Base-by-base conservation (phyloP, 73 alveolate species). In the Stentor roeselii region DNA sequence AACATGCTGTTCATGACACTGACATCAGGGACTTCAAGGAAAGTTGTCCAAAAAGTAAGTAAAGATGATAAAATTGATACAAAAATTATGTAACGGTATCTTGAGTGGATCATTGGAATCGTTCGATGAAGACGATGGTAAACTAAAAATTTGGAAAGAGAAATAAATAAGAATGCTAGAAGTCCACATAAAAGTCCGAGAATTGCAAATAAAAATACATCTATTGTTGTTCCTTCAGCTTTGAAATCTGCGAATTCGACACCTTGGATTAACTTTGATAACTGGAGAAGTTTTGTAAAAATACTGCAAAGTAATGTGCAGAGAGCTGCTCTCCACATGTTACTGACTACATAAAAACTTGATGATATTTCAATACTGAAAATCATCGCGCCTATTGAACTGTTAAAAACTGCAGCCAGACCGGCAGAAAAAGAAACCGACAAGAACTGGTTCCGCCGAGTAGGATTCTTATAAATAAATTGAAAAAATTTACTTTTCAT, bases 371-470 rank as follows among this genome's bases (percentile, higher is more conserved):
- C 99, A 82, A 95, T 93, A 75, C 96, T 86, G 78, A 95, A 95
- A 75, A 95, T 60, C 42, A 92, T 92, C 0, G 97, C 99, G 1
- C 99, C 99, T 67, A 95, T 86, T 61, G 99, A 97, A 41, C 96
- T 93, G 32, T 98, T 98, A 67, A 93, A 92, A 36, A 98, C 93
- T 37, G 93, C 92, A 59, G 99, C 95, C 39, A 93, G 91, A 3
- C 99, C 99, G 2, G 97, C 96, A 21, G 99, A 97, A 74, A 94
- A 94, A 11, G 98, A 92, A 4, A 93, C 97, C 60, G 93, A 92
- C 58, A 94, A 42, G 94, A 95, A 89, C 42, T 92, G 87, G n/a
- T 87, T 74, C 61, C 91, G 83, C 3, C 61, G 76, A 50, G 95
- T 75, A n/a, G 61, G n/a, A 75, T 84, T 87, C 35, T 41, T 39